Conservation (phyloP, 768 basidiomycete species). For the Pisolithus orientalis region DNA sequence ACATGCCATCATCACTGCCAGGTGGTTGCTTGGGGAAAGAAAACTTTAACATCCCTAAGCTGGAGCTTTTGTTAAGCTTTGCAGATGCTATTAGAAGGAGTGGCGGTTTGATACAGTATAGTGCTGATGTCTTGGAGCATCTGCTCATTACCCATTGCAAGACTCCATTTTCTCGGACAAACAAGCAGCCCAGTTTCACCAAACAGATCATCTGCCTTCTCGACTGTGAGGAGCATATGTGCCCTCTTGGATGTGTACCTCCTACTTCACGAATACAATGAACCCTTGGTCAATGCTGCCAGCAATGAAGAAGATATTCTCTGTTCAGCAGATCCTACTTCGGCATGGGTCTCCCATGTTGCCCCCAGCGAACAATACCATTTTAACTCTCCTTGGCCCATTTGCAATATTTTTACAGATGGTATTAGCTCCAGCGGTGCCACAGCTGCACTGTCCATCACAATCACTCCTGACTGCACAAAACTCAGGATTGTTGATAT, state of each 20-base stretch:
- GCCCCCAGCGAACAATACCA: too few relatives aligned
- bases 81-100: slow-evolving; percentile 1
- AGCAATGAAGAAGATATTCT: not conserved
- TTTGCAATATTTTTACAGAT: too few relatives aligned
- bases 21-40: not conserved
- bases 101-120: slow-evolving; percentile 26
- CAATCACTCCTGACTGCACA: too few relatives aligned
- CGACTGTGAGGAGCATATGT: slow-evolving; percentile 25
- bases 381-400: too few relatives aligned
- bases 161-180: slow-evolving; percentile 17
- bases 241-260: slow-evolving; percentile 19
- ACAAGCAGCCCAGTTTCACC: slow-evolving; percentile 22
- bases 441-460: too few relatives aligned
- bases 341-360: too few relatives aligned
- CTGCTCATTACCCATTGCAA: slow-evolving; percentile 25
- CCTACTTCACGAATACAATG: not conserved
- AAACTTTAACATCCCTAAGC: slow-evolving; percentile 19
- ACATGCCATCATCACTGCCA: slow-evolving; percentile 4
- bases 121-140: slow-evolving; percentile 19
- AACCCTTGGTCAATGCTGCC: not conserved
- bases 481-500: too few relatives aligned
- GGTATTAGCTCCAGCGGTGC: too few relatives aligned
- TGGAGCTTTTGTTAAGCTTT: slow-evolving; percentile 6
- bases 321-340: not conserved
- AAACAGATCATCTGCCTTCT: slow-evolving; percentile 29